A percentile compares a stretch with the other conserved stretches of the same genome.
These are phyloP conservation scores for Sugiyamaella smithiae DNA, from an alignment of 805 yeast species.

Conservation along the genomic window DNA sequence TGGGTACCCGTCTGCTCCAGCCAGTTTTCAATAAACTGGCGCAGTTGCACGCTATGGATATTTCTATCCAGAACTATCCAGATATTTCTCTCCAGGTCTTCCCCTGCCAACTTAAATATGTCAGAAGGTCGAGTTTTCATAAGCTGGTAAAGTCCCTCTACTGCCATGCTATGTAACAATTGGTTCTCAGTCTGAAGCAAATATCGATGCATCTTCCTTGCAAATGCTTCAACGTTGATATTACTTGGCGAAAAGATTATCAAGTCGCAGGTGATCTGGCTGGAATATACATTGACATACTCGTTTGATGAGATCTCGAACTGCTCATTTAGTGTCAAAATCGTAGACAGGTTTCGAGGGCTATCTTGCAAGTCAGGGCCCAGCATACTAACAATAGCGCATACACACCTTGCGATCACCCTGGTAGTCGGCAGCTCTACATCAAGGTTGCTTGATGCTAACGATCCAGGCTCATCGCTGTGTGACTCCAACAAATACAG, in stretches of 20 bases:
- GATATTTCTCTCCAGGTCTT: constrained; percentile 48
- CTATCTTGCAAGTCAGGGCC: constrained; percentile 54
- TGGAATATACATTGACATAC: constrained; percentile 35
- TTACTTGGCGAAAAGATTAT: constrained; percentile 44
- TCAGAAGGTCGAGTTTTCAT: constrained; percentile 51
- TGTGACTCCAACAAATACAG: constrained; percentile 48
- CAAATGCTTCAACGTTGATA: constrained; percentile 33
- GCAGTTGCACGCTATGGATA: constrained; percentile 45
- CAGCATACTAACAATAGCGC: constrained; percentile 46
- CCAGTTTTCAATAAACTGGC: constrained; percentile 56
- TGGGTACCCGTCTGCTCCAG: constrained; percentile 47
- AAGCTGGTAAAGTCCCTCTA: constrained; percentile 57
- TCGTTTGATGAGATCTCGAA: constrained; percentile 35
- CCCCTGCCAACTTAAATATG: constrained; percentile 39
- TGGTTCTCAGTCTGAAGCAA: constrained; percentile 19
- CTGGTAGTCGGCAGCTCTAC: constrained; percentile 45
- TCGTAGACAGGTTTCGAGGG: constrained; percentile 21
- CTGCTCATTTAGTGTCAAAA: constrained; percentile 36
- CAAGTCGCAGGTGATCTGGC: constrained; percentile 46
- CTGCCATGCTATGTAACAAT: constrained; percentile 40
- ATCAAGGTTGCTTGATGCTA: constrained; percentile 50
- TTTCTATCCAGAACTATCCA: constrained; percentile 58
- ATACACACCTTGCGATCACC: constrained; percentile 43
- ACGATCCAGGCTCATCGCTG: constrained; percentile 44
- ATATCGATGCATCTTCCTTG: constrained; percentile 23